Base-by-base conservation (phyloP, 2,329 filamentous ascomycete species). In the Blumeriella jaapii region DNA sequence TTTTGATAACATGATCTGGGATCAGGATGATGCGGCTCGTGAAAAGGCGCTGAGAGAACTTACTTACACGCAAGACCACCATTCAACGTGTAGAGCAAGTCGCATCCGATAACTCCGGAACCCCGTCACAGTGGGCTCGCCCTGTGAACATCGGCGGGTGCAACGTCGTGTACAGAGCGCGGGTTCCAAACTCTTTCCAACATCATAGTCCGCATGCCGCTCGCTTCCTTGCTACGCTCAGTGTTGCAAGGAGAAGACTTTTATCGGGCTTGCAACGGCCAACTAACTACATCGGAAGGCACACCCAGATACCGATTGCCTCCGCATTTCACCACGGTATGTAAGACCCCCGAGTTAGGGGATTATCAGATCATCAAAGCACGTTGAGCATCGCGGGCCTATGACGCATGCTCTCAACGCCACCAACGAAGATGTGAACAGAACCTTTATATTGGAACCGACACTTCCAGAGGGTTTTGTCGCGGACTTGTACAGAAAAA, bases 401-500 rank as follows among this genome's bases (percentile, higher is more conserved):
- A 34, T 44, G 31, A 35, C 41, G 13, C 12, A 18, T 16, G 31
- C 32, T 15, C 31, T 41, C 10, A 30, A 30, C 17, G 34, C 24
- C 24, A 39, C 40, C 13, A 29, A 29, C 19, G 26, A 33, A 55
- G 45, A 61, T 1, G 49, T 59, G 1, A 34, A 58, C 4, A 37
- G 51, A 12, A 20, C 36, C 15, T 25, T 29, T 13, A 13, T 22
- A n/a, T 38, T 41, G 5, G 54, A 56, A 15, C 57, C 60, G 12
- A 19, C 39, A 30, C 38, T 45, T 19, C 15, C 33, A 6, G 36
- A 48, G 22, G 26, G 31, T 13, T 17, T 26, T 2, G 34, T 46
- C 12, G 30, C 41, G 8, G 10, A 29, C 12, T 16, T 42, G 12
- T 50, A 44, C 24, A 6, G 14, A 9, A 13, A 49, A 22, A 35